Percentiles rank a stretch among this genome's conserved stretches.
Conservation (phyloP, 2,329 filamentous ascomycete genomes). For the Ophiostoma ips region DNA sequence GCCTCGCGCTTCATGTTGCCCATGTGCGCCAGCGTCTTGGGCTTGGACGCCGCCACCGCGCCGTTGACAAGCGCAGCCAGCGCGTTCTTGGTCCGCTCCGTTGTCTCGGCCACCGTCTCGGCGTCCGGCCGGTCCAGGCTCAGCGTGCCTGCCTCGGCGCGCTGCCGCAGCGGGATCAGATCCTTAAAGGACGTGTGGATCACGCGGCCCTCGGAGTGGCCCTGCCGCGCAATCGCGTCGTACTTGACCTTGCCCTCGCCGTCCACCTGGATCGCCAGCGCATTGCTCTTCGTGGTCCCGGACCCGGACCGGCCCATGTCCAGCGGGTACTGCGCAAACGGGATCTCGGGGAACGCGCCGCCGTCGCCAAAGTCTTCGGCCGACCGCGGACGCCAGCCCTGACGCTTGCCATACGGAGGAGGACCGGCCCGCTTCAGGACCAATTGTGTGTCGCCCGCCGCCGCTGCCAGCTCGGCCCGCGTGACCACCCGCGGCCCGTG, state of each 20-base stretch:
- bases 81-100: conserved; percentile 78
- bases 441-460: conserved; percentile 67
- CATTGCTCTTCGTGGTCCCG: conserved; percentile 56
- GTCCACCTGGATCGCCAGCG: conserved; percentile 84
- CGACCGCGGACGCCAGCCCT: conserved; percentile 78
- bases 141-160: conserved; percentile 84
- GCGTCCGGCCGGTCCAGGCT: conserved; percentile 71
- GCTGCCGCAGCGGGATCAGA: conserved; percentile 82
- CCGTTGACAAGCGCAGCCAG: conserved; percentile 70
- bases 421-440: conserved; percentile 53
- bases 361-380: conserved; percentile 93
- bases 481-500: conserved; percentile 73
- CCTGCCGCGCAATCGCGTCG: conserved; percentile 82
- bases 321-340: conserved; percentile 86
- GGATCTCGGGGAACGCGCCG: conserved; percentile 38
- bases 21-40: conserved; percentile 73
- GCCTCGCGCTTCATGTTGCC: conserved; percentile 61
- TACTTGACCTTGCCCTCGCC: conserved; percentile 89
- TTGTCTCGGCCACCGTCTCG: conserved; percentile 71
- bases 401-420: conserved; percentile 73
- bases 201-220: conserved; percentile 70
- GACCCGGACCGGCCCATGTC: conserved; percentile 77
- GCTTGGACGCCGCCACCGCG: conserved; percentile 82
- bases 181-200: conserved; percentile 96
- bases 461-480: conserved; percentile 16